These are phyloP conservation scores for Cercospora sp. DNA, from an alignment of 2,329 filamentous ascomycete genomes.

Conservation along the genomic window DNA sequence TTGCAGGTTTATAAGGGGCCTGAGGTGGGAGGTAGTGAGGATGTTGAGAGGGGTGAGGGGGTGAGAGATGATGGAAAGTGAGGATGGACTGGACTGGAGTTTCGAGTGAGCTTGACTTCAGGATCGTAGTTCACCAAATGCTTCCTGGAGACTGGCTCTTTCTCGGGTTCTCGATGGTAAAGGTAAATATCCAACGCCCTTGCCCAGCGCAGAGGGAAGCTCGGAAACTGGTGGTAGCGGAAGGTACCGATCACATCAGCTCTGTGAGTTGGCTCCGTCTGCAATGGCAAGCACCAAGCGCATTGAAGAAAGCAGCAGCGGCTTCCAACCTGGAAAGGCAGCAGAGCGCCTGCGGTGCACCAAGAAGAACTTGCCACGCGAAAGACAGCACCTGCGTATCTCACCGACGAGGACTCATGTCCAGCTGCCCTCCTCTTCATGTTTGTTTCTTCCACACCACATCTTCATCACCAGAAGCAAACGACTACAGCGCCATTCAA, in stretches of 20 bases:
- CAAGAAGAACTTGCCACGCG: not conserved
- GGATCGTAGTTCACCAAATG: not conserved
- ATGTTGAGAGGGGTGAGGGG: not conserved
- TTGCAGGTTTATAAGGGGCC: not conserved
- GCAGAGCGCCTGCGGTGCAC: not conserved
- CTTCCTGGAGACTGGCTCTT: not conserved
- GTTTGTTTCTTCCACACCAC: not conserved
- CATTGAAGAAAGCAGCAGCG: not conserved
- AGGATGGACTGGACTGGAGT: not conserved
- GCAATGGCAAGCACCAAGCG: not conserved
- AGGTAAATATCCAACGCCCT: not conserved
- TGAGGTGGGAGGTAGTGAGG: not conserved
- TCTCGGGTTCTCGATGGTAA: not conserved
- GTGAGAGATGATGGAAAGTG: not conserved
- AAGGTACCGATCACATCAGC: not conserved
- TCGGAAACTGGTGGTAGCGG: not conserved
- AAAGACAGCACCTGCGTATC: not conserved
- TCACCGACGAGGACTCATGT: not conserved
- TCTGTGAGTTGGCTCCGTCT: not conserved
- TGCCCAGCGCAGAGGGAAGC: not conserved
- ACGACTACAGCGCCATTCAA: not conserved
- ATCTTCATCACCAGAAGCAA: not conserved
- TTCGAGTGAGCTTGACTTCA: not conserved
- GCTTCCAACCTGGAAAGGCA: not conserved
- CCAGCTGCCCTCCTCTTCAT: no score